Base-by-base conservation (phyloP, 2,329 filamentous ascomycete species). In the Helotiales sp. region DNA sequence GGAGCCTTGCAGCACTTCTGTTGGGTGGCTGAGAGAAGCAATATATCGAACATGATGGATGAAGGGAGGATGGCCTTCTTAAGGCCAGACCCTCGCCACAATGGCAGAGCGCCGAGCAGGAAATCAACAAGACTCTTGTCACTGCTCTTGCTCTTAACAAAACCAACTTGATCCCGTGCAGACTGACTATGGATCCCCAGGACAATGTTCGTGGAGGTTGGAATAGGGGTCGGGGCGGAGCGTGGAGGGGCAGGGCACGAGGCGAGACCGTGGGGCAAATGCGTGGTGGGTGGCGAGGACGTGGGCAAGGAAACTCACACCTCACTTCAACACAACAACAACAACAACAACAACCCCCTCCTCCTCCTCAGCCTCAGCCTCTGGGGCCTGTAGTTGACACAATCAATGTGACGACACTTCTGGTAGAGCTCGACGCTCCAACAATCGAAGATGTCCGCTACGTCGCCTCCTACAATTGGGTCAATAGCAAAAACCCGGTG, bases 401-500 rank as follows among this genome's bases (percentile, higher is more conserved):
- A 13, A 69, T 74, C 52, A 54, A 67, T 22, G 52, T 64, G 28
- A 68, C 68, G 30, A 34, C 52, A 13, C 22, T 73, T 2, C 47
- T 73, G 64, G 68, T 55, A 62, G 73, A 75, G 72, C 71, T 68
- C n/a, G 60, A 62, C 22, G 26, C 60, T 66, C 71, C 75, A 0
- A 71, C 66, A 6, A 84, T 85, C 64, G 75, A 71, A 7, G 71
- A 81, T 58, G 78, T 77, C 67, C 65, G 80, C 47, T 81, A 82
- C 72, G 71, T 85, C 32, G 80, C 82, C 22, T 86, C 85, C 0
- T 87, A 85, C 77, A 87, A 83, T 70, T 87, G 84, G 84, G 40
- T 84, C 5, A 76, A 78, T 30, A 66, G 52, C 11, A 71, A 74
- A 37, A 63, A 30, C 34, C 78, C 80, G 6, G 79, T 77, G 0